Conservation (phyloP, 2,329 filamentous ascomycete species). For the Cercospora janseana region DNA sequence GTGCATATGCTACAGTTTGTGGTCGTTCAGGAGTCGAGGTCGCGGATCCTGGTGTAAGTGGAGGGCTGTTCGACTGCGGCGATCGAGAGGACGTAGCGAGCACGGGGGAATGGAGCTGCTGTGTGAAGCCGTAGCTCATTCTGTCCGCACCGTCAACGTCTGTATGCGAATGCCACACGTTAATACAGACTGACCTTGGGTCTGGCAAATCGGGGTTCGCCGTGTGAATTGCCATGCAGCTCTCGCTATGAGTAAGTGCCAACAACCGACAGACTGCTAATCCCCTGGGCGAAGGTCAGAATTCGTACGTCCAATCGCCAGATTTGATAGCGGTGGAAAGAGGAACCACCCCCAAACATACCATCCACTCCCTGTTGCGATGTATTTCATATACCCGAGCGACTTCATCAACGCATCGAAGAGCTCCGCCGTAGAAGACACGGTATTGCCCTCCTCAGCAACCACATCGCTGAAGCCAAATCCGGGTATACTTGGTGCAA, state of each 20-base stretch:
- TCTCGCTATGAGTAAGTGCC: slow-evolving; percentile 48
- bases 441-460: slow-evolving; percentile 49
- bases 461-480: slow-evolving; percentile 66
- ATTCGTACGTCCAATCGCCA: not conserved
- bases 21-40: slow-evolving; percentile 38
- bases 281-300: slow-evolving; percentile 36
- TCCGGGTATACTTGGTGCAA: slow-evolving; percentile 64
- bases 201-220: slow-evolving; percentile 56
- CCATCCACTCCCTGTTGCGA: slow-evolving; percentile 56
- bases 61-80: slow-evolving; percentile 17
- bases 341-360: slow-evolving; percentile 27
- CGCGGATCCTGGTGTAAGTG: slow-evolving; percentile 21
- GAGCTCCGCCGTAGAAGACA: slow-evolving; percentile 55
- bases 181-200: slow-evolving; percentile 42
- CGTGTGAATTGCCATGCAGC: slow-evolving; percentile 61
- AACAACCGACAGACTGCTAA: slow-evolving; percentile 48
- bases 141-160: slow-evolving; percentile 13
- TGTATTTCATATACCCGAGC: slow-evolving; percentile 59
- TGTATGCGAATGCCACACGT: not conserved
- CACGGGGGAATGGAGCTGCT: slow-evolving; percentile 14
- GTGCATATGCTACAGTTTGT: slow-evolving; percentile 58
- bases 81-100: slow-evolving; percentile 5
- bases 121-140: slow-evolving; percentile 22
- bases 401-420: slow-evolving; percentile 60
- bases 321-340: not conserved